Percentiles rank a stretch among this genome's conserved stretches.
phyloP scores from a whole-genome alignment of 768 basidiomycete species.

The Termitomyces titanicus region DNA sequence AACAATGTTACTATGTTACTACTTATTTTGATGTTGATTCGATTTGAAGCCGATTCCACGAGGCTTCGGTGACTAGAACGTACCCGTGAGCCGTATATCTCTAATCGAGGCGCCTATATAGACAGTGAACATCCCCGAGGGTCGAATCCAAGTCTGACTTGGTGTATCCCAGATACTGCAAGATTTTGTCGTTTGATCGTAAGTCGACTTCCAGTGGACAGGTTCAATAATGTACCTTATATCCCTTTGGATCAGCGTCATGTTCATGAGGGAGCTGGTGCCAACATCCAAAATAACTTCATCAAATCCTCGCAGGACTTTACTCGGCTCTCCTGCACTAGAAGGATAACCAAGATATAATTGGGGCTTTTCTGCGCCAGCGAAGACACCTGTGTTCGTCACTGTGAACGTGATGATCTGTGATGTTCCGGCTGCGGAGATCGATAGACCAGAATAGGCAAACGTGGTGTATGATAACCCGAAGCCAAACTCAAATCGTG shows the following conservation, averaged over 20 bases:
- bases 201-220: background rate
- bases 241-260: slow-evolving; percentile 36
- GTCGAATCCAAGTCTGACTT: slow-evolving; percentile 39
- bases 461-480: slow-evolving; percentile 76
- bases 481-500: slow-evolving; percentile 66
- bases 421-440: slow-evolving; percentile 30
- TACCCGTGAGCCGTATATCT: slow-evolving; percentile 42
- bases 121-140: slow-evolving; percentile 47
- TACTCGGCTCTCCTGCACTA: slow-evolving; percentile 43
- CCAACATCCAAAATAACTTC: slow-evolving; percentile 38
- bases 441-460: slow-evolving; percentile 49
- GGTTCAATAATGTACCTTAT: slow-evolving; percentile 35
- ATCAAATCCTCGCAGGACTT: slow-evolving; percentile 50
- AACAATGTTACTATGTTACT: too few species aligned
- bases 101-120: slow-evolving; percentile 49
- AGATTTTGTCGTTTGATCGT: background rate
- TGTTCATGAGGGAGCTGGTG: slow-evolving; percentile 29
- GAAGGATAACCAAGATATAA: slow-evolving; percentile 49
- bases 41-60: background rate
- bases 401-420: slow-evolving; percentile 40
- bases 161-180: slow-evolving; percentile 50
- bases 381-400: slow-evolving; percentile 43
- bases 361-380: slow-evolving; percentile 52
- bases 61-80: slow-evolving; percentile 7
- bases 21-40: too few species aligned